These are phyloP conservation scores for Tricholoma flavovirens DNA, from an alignment of 768 basidiomycete genomes.

Conservation along the genomic window DNA sequence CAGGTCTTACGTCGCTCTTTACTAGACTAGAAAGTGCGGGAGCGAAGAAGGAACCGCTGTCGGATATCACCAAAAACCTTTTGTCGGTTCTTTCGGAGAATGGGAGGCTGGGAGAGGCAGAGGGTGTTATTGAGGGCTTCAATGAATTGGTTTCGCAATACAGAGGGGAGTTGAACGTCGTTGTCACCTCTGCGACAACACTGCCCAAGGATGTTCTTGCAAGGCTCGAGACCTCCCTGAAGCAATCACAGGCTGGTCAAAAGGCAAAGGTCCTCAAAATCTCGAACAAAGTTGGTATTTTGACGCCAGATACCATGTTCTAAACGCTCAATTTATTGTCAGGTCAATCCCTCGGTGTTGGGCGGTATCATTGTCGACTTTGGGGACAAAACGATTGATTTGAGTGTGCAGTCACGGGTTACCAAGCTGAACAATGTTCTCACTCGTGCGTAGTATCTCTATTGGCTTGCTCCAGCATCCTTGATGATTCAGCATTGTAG, in stretches of 20 bases:
- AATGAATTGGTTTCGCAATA: conserved; percentile 83
- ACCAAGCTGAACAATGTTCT: conserved; percentile 91
- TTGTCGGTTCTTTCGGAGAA: conserved; percentile 89
- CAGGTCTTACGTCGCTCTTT: conserved; percentile 64
- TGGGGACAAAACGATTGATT: conserved; percentile 96
- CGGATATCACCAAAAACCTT: conserved; percentile 89
- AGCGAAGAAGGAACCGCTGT: conserved; percentile 68
- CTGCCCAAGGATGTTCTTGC: conserved; percentile 71
- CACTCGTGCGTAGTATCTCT: conserved; percentile 51
- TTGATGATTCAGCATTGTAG: conserved; percentile 15
- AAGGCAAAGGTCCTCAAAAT: conserved; percentile 86
- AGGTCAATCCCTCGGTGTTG: conserved; percentile 90
- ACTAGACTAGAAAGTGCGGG: conserved; percentile 56
- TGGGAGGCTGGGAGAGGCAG: conserved; percentile 79
- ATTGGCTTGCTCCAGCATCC: not conserved
- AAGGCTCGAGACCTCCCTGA: conserved; percentile 80
- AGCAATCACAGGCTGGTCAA: conserved; percentile 80
- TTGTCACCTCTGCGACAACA: conserved; percentile 83
- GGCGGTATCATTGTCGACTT: conserved; percentile 96
- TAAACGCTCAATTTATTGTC: conserved; percentile 4
- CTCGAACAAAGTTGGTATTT: conserved; percentile 74
- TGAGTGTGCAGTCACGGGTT: conserved; percentile 90
- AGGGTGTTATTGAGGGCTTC: conserved; percentile 87
- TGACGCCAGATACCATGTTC: not conserved
- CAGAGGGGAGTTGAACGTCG: conserved; percentile 89